Percentiles rank a stretch among this genome's conserved stretches.
phyloP scores from a whole-genome alignment of 176 grass and related monocot genomes.

The Triticum monococcum region DNA sequence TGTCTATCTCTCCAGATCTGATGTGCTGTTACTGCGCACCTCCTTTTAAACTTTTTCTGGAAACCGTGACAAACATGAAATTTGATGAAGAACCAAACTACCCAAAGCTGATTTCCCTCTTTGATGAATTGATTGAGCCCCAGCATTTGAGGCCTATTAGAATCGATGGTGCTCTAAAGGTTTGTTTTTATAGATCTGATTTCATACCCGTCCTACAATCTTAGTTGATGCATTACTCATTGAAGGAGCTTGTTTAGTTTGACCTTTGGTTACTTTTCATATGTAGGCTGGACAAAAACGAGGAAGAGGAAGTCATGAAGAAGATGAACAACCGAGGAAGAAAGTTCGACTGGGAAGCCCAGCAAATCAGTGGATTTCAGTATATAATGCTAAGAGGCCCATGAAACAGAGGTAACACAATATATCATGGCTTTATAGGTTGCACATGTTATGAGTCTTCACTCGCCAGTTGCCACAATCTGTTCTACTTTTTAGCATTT shows the following conservation, averaged over 20 bases:
- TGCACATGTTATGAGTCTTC: not conserved
- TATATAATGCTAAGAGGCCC: constrained; percentile 90
- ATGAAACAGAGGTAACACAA: constrained; percentile 95
- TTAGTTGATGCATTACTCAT: not conserved
- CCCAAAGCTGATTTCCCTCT: constrained; percentile 87
- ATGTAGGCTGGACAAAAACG: constrained; percentile 95
- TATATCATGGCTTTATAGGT: constrained; percentile 12
- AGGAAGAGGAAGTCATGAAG: constrained; percentile 84
- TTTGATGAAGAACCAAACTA: constrained; percentile 99
- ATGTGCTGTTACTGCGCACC: constrained; percentile 85
- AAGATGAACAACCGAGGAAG: constrained; percentile 98
- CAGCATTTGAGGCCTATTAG: constrained; percentile 88
- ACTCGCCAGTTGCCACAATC: not conserved
- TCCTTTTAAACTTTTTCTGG: constrained; percentile 90
- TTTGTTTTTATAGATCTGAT: constrained; percentile 39
- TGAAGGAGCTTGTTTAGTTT: constrained; percentile 1
- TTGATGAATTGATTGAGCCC: constrained; percentile 94
- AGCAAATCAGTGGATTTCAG: constrained; percentile 96
- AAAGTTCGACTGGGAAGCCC: constrained; percentile 95
- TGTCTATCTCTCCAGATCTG: constrained; percentile 89
- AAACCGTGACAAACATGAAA: constrained; percentile 96
- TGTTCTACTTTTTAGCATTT: not conserved
- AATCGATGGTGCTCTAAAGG: constrained; percentile 97
- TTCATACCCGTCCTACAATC: not conserved
- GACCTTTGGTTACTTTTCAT: constrained; percentile 29